Evolutionary conservation across 2,329 filamentous ascomycete genomes (phyloP).

Genomic region (Pyrenophora graminea): DNA sequence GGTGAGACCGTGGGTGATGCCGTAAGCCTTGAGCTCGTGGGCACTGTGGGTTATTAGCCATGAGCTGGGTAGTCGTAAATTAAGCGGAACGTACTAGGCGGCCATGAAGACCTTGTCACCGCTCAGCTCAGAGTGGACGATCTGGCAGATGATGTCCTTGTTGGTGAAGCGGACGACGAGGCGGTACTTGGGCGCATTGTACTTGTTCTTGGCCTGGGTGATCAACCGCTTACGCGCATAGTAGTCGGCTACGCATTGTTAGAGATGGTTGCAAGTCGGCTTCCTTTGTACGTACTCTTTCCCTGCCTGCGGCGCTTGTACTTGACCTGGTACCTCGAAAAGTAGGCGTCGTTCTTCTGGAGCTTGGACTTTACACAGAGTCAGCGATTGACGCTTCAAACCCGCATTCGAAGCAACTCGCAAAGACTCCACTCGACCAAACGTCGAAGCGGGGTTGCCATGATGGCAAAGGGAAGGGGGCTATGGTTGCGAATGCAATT

Average conservation of each 20-base stretch:
- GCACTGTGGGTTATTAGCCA: constrained; percentile 51
- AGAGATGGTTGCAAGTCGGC: constrained; percentile 5
- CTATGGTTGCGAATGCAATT: constrained; percentile 16
- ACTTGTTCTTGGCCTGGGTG: constrained; percentile 99
- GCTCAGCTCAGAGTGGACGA: constrained; percentile 92
- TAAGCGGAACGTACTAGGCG: constrained; percentile 29
- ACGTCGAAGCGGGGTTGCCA: constrained; percentile 35
- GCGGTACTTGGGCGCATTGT: constrained; percentile 99
- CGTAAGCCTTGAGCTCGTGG: constrained; percentile 97
- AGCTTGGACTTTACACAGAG: constrained; percentile 89
- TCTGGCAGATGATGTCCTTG: constrained; percentile 98
- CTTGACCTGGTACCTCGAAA: constrained; percentile 99
- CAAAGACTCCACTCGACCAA: constrained; percentile 44
- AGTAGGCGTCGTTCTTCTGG: constrained; percentile 98
- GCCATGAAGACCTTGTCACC: constrained; percentile 91
- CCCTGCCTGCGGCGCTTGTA: constrained; percentile 95
- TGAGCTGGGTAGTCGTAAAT: background rate
- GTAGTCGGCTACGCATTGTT: constrained; percentile 87
- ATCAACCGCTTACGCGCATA: constrained; percentile 99
- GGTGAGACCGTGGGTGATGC: constrained; percentile 97
- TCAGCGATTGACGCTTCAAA: constrained; percentile 99
- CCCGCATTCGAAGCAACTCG: constrained; percentile 91
- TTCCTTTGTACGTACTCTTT: constrained; percentile 79
- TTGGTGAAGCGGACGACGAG: constrained; percentile 99
- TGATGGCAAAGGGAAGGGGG: constrained; percentile 20